phyloP scores from a whole-genome alignment of 1,284 basidiomycete genomes.

The Stereum hirsutum region DNA sequence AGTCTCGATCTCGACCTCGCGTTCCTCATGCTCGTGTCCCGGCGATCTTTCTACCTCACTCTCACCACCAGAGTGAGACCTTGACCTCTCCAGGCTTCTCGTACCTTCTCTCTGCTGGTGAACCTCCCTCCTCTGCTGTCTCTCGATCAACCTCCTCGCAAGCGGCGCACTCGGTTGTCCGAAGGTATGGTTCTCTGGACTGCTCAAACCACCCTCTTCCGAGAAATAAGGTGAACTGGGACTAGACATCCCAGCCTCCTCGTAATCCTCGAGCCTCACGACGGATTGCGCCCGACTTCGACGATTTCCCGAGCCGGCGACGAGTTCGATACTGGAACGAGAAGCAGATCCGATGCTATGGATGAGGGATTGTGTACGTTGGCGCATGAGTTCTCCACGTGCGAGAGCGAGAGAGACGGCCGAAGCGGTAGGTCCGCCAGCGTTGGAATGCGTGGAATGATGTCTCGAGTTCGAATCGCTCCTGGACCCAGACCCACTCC shows the following conservation, averaged over 20 bases:
- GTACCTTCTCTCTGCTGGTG: background rate
- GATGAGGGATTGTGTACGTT: conserved; percentile 53
- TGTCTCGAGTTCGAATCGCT: conserved; percentile 1
- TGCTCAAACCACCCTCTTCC: conserved; percentile 36
- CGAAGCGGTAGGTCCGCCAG: conserved; percentile 14
- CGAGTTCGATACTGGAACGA: conserved; percentile 49
- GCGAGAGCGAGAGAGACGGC: conserved; percentile 22
- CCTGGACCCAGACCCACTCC: conserved; percentile 19
- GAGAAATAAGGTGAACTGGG: conserved; percentile 25
- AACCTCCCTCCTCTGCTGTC: conserved; percentile 3
- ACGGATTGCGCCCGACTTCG: conserved; percentile 43
- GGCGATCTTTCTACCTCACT: conserved; percentile 2
- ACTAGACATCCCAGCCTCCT: conserved; percentile 1
- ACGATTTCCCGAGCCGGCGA: conserved; percentile 33
- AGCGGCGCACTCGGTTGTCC: conserved; percentile 33
- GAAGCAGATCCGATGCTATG: conserved; percentile 55
- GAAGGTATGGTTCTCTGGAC: conserved; percentile 62
- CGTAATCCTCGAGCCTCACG: conserved; percentile 34
- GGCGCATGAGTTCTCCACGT: conserved; percentile 26
- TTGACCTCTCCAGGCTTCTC: background rate
- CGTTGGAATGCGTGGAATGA: conserved; percentile 18
- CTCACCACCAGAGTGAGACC: too few relatives aligned
- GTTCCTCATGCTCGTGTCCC: conserved; percentile 21
- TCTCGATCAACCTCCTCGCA: conserved; percentile 14
- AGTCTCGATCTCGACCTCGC: conserved; percentile 11